phyloP scores from a whole-genome alignment of 192 early-diverging fungal genomes.

The Entomortierella chlamydospora region DNA sequence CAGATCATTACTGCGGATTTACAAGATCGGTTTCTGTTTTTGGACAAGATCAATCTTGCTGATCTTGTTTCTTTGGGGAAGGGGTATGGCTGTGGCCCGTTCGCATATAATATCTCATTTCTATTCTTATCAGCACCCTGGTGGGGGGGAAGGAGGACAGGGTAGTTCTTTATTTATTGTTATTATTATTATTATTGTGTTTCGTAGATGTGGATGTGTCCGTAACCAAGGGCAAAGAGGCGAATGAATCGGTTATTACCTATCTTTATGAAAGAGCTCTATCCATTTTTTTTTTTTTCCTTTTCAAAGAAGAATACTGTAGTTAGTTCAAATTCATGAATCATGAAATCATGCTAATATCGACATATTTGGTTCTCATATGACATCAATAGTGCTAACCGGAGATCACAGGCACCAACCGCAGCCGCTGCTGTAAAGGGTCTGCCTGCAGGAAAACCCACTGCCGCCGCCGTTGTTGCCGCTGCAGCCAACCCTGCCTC shows the following conservation, averaged over 20 bases:
- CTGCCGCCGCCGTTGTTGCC: constrained; percentile 20
- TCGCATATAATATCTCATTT: constrained; percentile 1
- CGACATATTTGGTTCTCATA: background rate
- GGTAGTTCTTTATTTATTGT: too few species aligned
- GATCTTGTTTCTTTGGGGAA: background rate
- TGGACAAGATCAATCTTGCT: constrained; percentile 5
- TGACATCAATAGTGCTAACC: constrained; percentile 41
- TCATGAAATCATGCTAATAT: constrained; percentile 3
- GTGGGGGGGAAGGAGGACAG: background rate
- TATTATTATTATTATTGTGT: too few species aligned
- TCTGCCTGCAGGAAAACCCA: constrained; percentile 21
- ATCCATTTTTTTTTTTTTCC: too few species aligned
- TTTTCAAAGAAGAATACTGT: too few species aligned
- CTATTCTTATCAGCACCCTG: background rate
- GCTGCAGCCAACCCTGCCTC: background rate
- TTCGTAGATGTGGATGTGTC: too few species aligned
- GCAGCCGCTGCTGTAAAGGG: constrained; percentile 50
- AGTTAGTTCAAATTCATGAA: too few species aligned
- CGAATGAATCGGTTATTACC: too few species aligned
- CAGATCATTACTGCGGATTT: constrained; percentile 22
- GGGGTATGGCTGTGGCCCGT: constrained; percentile 10
- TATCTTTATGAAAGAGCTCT: too few species aligned
- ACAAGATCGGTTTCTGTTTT: background rate
- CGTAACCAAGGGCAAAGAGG: too few species aligned
- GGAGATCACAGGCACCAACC: constrained; percentile 50